Evolutionary conservation across 768 basidiomycete species (phyloP).

Genomic region (Russula virescens): DNA sequence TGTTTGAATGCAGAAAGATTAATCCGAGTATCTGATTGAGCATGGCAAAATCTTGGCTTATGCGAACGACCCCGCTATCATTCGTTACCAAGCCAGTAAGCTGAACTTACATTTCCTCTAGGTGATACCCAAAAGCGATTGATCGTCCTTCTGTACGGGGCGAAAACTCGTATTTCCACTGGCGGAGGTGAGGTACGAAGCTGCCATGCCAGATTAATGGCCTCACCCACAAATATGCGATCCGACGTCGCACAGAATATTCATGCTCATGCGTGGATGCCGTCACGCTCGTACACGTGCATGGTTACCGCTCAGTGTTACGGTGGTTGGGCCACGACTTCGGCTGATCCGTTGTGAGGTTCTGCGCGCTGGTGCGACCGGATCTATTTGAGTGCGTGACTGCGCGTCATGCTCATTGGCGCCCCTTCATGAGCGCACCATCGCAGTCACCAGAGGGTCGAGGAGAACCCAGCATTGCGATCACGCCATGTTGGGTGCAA

Average conservation of each 20-base stretch:
- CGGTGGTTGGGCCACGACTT: constrained; percentile 58
- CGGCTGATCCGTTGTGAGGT: constrained; percentile 49
- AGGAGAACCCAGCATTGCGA: constrained; percentile 17
- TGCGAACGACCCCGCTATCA: too few relatives aligned
- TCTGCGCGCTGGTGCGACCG: constrained; percentile 48
- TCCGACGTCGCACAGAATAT: constrained; percentile 43
- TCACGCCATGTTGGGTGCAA: constrained; percentile 30
- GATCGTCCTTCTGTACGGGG: constrained; percentile 55
- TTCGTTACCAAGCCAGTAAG: constrained; percentile 29
- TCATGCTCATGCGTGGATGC: constrained; percentile 28
- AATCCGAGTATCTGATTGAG: too few relatives aligned
- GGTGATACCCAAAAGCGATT: too few relatives aligned
- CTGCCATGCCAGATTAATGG: constrained; percentile 58
- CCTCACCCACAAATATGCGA: not conserved
- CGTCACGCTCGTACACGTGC: constrained; percentile 45
- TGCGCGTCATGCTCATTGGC: too few relatives aligned
- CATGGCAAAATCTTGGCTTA: too few relatives aligned
- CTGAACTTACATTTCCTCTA: too few relatives aligned
- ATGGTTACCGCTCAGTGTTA: constrained; percentile 39
- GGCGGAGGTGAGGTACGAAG: too few relatives aligned
- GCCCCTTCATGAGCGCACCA: too few relatives aligned
- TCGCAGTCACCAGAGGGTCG: too few relatives aligned
- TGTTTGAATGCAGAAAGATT: not conserved
- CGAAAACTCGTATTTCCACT: constrained; percentile 53
- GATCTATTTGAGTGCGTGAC: constrained; percentile 54